phyloP scores from a whole-genome alignment of 164 flowering plant species.

The Houttuynia cordata region DNA sequence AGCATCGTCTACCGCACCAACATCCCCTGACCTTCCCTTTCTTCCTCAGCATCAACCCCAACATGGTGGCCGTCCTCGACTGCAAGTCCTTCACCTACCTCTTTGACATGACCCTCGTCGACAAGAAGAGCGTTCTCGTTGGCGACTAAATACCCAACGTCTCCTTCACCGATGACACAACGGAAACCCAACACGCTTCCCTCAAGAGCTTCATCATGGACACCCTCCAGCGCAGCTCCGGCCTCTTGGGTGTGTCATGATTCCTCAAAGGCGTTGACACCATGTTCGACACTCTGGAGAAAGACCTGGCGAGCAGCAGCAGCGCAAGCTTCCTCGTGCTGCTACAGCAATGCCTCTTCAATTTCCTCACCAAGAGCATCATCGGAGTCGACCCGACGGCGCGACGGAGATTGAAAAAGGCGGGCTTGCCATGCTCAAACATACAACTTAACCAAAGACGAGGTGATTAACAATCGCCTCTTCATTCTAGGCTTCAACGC shows the following conservation, averaged over 20 bases:
- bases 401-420: constrained; percentile 30
- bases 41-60: constrained; percentile 48
- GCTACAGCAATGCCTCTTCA: constrained; percentile 45
- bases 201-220: constrained; percentile 47
- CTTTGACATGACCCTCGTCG: constrained; percentile 72
- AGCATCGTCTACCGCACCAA: constrained; percentile 82
- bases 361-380: constrained; percentile 40
- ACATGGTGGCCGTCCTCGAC: constrained; percentile 69
- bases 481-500: constrained; percentile 80
- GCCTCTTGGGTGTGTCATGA: constrained; percentile 35
- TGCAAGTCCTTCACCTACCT: constrained; percentile 54
- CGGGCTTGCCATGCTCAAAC: constrained; percentile 37
- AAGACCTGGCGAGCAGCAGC: constrained; percentile 20
- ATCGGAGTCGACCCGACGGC: constrained; percentile 51
- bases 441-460: constrained; percentile 46
- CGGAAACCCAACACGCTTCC: constrained; percentile 49
- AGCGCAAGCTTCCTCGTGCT: constrained; percentile 21
- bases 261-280: constrained; percentile 32
- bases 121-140: constrained; percentile 56
- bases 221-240: constrained; percentile 50
- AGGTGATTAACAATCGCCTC: constrained; percentile 57
- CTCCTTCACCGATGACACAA: constrained; percentile 58
- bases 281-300: constrained; percentile 53
- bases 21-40: constrained; percentile 75
- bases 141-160: constrained; percentile 83